Base-by-base conservation (phyloP, 192 early-diverging fungal species). In the Linnemannia schmuckeri region DNA sequence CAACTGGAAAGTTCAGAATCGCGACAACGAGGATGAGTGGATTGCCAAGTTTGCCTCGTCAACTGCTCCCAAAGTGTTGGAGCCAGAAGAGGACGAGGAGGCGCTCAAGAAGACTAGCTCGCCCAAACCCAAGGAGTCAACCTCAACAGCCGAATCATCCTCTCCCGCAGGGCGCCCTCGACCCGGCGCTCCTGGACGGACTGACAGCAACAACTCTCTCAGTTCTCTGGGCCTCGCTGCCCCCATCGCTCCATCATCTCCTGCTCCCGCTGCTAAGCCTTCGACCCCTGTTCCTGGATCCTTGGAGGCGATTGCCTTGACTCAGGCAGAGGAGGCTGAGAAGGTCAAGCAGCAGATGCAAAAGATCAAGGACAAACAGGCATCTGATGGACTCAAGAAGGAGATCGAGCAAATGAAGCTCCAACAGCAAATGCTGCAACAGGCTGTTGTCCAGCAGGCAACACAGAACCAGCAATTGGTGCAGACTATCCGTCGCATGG, bases 1-100 rank as follows among this genome's bases (percentile, higher is more conserved):
- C 44, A 87, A 85, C 78, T 89, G 85, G 81, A 89, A 89, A 72
- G 69, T 86, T 37, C 85, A 87, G 73, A 87, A 81, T 22, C 79
- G 85, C 40, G 85, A 87, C 72, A 87, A 87, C n/a, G 85, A 87
- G 68, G 85, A 87, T 38, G 85, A 87, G 35, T 85, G 77, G 74
- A 66, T 79, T 71, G 78, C 78, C 33, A 80, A 80, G 68, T 80
- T 73, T 72, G 74, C 80, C 3, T 78, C 80, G 6, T 42, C 70
- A n/a, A 83, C 78, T 10, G 54, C 85, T 55, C 76, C 88, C 27
- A 74, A 81, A 37, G 44, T 46, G 6, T 33, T 73, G 13, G 79
- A 71, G 13, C 30, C 76, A 33, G 77, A 80, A 8, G 81, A 87
- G 37, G 82, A 79, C 24, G 77, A 80, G 8, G 81, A 87, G 42